Conservation (phyloP, 495 filamentous ascomycete genomes). For the Hypomontagnella submonticulosa region DNA sequence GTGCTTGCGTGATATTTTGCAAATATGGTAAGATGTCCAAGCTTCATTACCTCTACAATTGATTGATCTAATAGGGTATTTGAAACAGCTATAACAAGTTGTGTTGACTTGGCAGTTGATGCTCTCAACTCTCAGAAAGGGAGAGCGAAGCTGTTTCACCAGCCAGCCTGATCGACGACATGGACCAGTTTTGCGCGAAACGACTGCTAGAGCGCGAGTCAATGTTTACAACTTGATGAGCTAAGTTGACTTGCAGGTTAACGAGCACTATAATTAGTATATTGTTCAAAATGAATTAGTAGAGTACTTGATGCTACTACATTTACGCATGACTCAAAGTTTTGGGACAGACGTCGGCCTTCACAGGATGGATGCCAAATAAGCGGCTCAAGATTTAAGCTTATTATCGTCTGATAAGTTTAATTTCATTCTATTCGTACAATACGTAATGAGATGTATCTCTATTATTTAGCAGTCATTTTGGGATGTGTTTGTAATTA, state of each 20-base stretch:
- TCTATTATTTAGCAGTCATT: too few relatives aligned
- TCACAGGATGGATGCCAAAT: not conserved
- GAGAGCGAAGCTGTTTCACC: constrained; percentile 23
- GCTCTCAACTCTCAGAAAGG: constrained; percentile 18
- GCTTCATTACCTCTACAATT: not conserved
- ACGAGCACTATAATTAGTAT: not conserved
- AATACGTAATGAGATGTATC: too few relatives aligned
- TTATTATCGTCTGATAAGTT: constrained; percentile 6
- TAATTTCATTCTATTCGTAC: not conserved
- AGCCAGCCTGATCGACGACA: constrained; percentile 32
- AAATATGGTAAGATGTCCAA: not conserved
- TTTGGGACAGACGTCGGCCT: too few relatives aligned
- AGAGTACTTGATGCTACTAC: too few relatives aligned
- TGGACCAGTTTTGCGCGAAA: constrained; percentile 28
- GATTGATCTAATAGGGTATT: not conserved
- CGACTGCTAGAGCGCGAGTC: constrained; percentile 1
- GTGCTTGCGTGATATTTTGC: constrained; percentile 2
- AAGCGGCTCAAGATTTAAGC: constrained; percentile 1
- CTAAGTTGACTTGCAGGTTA: not conserved
- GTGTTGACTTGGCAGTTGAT: constrained; percentile 20
- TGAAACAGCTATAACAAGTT: constrained; percentile 20
- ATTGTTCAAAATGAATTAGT: too few relatives aligned
- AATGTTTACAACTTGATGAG: not conserved
- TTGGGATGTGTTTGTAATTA: too few relatives aligned
- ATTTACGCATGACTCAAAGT: too few relatives aligned